Evolutionary conservation across 176 grass and related monocot species (phyloP).

Genomic region (Phyllostachys edulis): DNA sequence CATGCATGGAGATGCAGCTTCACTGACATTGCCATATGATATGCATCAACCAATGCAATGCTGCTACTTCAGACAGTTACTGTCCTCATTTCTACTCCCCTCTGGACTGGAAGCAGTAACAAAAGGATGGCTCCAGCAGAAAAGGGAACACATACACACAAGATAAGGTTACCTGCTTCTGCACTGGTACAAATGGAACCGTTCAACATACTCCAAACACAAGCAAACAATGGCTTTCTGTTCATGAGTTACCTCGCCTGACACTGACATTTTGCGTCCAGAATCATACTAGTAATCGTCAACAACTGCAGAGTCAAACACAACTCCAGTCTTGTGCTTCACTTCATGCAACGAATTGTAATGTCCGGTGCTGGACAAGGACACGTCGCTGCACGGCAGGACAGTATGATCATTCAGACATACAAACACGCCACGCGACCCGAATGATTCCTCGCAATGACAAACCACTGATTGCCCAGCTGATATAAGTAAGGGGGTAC

Average conservation of each 20-base stretch:
- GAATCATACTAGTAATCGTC: not conserved
- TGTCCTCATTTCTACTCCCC: not conserved
- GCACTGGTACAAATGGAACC: not conserved
- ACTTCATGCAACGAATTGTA: not conserved
- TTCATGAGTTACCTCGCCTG: not conserved
- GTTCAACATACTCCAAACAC: slow-evolving; percentile 18
- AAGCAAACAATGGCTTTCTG: not conserved
- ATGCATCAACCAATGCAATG: not conserved
- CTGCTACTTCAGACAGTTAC: not conserved
- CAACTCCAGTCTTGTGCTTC: not conserved
- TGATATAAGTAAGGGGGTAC: not conserved
- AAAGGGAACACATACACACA: not conserved
- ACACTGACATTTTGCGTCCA: not conserved
- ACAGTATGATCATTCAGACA: not conserved
- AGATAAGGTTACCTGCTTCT: not conserved
- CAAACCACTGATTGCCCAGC: not conserved
- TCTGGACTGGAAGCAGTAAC: not conserved
- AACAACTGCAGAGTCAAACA: not conserved
- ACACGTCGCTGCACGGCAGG: not conserved
- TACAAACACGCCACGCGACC: not conserved
- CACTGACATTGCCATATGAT: not conserved
- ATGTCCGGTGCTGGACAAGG: not conserved
- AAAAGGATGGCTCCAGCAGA: not conserved
- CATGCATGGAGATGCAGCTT: not conserved
- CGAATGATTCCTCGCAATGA: not conserved